Evolutionary conservation across 2,329 filamentous ascomycete species (phyloP).

Genomic region (Pseudocercospora pini-densiflorae): DNA sequence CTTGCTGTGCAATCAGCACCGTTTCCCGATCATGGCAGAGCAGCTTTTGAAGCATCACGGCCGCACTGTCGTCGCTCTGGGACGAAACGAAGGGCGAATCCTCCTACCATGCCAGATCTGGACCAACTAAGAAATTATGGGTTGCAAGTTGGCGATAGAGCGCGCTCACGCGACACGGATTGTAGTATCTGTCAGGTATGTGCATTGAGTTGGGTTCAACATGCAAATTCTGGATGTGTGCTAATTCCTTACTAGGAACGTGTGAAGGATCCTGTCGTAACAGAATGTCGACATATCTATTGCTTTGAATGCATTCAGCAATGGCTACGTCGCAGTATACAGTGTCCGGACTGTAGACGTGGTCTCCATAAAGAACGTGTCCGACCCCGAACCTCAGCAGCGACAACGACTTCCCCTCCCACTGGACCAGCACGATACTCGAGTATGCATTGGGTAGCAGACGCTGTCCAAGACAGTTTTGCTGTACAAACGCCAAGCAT

Average conservation of each 20-base stretch:
- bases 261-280: conserved; percentile 18
- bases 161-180: conserved; percentile 13
- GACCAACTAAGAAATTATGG: conserved; percentile 20
- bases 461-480: background rate
- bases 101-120: conserved; percentile 14
- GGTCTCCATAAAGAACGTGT: conserved; percentile 9
- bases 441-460: conserved; percentile 2
- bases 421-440: conserved; percentile 9
- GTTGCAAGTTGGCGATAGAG: conserved; percentile 12
- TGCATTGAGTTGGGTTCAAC: too few species aligned
- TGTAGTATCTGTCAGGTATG: conserved; percentile 23
- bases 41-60: conserved; percentile 1
- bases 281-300: conserved; percentile 22
- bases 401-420: background rate
- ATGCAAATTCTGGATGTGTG: background rate
- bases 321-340: conserved; percentile 16
- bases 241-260: conserved; percentile 1
- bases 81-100: background rate
- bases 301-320: conserved; percentile 24
- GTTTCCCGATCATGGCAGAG: background rate
- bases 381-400: background rate
- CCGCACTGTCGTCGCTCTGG: background rate
- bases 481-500: background rate
- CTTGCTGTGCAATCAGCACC: conserved; percentile 6
- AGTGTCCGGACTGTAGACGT: conserved; percentile 17